Evolutionary conservation across 192 early-diverging fungal genomes (phyloP).

Genomic region (Phycomyces blakesleeanus): DNA sequence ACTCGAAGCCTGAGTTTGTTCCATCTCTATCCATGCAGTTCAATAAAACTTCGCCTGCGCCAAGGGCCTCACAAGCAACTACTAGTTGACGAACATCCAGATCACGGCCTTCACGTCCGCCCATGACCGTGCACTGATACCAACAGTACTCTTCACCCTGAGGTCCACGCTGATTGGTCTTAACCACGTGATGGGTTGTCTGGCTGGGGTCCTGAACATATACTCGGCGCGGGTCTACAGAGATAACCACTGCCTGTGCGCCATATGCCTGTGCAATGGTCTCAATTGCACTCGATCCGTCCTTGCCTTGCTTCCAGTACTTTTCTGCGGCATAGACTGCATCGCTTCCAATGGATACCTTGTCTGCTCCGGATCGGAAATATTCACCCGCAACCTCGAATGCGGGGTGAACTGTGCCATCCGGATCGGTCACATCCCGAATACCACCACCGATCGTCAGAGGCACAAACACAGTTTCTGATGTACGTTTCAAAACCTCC

Average conservation of each 20-base stretch:
- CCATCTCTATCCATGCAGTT: constrained; percentile 99
- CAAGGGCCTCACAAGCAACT: constrained; percentile 80
- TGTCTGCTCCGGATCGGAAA: constrained; percentile 98
- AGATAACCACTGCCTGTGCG: constrained; percentile 96
- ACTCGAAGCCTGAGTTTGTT: constrained; percentile 94
- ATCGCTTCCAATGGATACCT: constrained; percentile 98
- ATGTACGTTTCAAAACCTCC: constrained; percentile 82
- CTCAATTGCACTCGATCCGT: constrained; percentile 87
- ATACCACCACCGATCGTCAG: constrained; percentile 99
- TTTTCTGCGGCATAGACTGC: constrained; percentile 97
- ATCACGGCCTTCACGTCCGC: constrained; percentile 93
- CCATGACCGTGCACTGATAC: constrained; percentile 99
- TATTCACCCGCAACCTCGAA: constrained; percentile 98
- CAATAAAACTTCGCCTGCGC: constrained; percentile 95
- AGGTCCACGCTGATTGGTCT: constrained; percentile 75
- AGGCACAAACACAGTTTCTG: constrained; percentile 95
- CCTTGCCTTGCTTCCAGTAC: constrained; percentile 53
- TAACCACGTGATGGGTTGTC: constrained; percentile 72
- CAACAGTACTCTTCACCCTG: constrained; percentile 92
- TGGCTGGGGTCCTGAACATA: constrained; percentile 80
- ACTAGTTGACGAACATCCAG: constrained; percentile 91
- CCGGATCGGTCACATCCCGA: constrained; percentile 85
- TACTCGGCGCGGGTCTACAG: constrained; percentile 93
- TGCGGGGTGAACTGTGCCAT: constrained; percentile 75
- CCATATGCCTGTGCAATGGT: constrained; percentile 93